Evolutionary conservation across 345 rosid genomes (phyloP).

Genomic region (Eutrema yunnanense): DNA sequence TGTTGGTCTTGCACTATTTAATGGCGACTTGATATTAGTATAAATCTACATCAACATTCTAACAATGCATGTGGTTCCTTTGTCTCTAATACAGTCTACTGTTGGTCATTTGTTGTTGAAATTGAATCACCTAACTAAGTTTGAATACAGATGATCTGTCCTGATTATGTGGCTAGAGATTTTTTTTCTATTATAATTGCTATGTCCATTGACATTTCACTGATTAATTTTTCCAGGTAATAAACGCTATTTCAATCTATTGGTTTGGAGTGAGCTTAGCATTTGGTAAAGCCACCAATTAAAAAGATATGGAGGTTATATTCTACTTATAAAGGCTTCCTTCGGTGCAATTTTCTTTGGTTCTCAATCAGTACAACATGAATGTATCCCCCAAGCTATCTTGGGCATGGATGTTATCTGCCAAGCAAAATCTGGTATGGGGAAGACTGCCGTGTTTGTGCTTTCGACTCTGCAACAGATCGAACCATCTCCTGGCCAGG

Average conservation of each 20-base stretch:
- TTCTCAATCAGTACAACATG: conserved; percentile 96
- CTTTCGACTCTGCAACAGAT: conserved; percentile 88
- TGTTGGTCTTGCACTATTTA: background rate
- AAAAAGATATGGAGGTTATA: conserved; percentile 56
- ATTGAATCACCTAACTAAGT: background rate
- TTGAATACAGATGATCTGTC: background rate
- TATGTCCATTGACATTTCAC: background rate
- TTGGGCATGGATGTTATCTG: conserved; percentile 98
- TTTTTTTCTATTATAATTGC: background rate
- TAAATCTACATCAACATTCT: background rate
- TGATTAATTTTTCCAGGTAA: conserved; percentile 9
- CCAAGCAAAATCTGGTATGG: conserved; percentile 99
- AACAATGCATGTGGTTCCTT: background rate
- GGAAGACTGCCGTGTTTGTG: conserved; percentile 96
- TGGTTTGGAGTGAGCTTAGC: conserved; percentile 60
- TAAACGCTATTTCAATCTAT: conserved; percentile 31
- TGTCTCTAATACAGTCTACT: background rate
- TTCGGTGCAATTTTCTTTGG: conserved; percentile 72
- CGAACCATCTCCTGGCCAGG: conserved; percentile 89
- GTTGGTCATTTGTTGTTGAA: background rate
- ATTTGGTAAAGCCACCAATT: conserved; percentile 58
- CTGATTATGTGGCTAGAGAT: background rate
- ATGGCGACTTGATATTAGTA: background rate
- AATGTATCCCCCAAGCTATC: conserved; percentile 98
- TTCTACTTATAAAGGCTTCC: conserved; percentile 77